Percentiles rank a stretch among this genome's conserved stretches.
phyloP scores from a whole-genome alignment of 306 rosid species.

The Abrus pulchellus region DNA sequence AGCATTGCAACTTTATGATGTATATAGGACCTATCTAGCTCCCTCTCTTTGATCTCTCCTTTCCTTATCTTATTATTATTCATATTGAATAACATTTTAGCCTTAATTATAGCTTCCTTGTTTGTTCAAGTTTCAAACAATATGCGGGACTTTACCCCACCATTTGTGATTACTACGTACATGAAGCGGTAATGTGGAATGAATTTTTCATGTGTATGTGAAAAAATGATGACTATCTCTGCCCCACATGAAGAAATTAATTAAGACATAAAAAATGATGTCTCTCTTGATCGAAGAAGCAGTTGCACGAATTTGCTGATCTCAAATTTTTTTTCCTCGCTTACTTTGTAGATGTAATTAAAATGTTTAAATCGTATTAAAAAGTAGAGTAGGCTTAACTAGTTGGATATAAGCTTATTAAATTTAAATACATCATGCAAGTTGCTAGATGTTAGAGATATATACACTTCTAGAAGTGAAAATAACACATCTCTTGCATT shows the following conservation, averaged over 20 bases:
- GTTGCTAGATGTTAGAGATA: neutral
- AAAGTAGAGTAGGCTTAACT: neutral
- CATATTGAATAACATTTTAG: neutral
- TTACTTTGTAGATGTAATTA: neutral
- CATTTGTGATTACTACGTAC: slow-evolving; percentile 1
- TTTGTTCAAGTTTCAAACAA: slow-evolving; percentile 22
- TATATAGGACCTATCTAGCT: slow-evolving; percentile 25
- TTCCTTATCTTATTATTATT: neutral
- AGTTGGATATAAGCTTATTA: neutral
- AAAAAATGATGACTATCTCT: neutral
- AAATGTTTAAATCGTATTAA: neutral
- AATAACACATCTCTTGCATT: neutral
- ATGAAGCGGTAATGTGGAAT: slow-evolving; percentile 22
- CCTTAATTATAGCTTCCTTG: slow-evolving; percentile 1
- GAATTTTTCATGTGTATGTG: slow-evolving; percentile 22
- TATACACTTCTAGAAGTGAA: neutral
- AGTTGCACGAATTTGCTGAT: neutral
- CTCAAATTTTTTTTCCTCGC: neutral
- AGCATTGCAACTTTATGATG: neutral
- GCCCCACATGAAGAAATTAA: slow-evolving; percentile 30
- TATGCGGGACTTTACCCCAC: slow-evolving; percentile 6
- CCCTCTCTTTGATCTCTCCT: neutral
- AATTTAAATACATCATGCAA: neutral
- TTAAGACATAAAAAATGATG: neutral
- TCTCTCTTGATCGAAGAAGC: neutral